Conservation (phyloP, 2,329 filamentous ascomycete genomes). For the Plectosphaerella plurivora region DNA sequence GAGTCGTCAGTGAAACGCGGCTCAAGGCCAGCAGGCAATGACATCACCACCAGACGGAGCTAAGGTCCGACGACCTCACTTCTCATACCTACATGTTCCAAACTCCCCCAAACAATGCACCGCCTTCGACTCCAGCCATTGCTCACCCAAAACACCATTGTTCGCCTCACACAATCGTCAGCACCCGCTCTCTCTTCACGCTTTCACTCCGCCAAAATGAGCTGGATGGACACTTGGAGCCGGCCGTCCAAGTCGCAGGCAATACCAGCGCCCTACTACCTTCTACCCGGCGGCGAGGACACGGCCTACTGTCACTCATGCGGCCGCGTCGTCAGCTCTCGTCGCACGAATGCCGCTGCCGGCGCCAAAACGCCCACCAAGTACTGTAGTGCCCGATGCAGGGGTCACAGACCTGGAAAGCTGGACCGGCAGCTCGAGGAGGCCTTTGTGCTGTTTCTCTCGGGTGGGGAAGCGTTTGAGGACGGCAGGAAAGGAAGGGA, state of each 20-base stretch:
- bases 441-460: constrained; percentile 35
- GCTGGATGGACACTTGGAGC: constrained; percentile 37
- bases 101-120: no score
- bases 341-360: constrained; percentile 20
- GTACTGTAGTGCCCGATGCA: constrained; percentile 54
- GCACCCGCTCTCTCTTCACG: not conserved
- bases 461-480: constrained; percentile 10
- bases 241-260: constrained; percentile 32
- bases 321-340: constrained; percentile 46
- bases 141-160: no score
- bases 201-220: constrained; percentile 22
- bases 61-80: no score
- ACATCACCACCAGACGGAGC: no score
- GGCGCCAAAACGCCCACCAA: constrained; percentile 31
- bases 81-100: no score
- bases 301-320: constrained; percentile 54
- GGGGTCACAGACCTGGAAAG: constrained; percentile 42
- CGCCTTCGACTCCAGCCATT: no score
- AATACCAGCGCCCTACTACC: constrained; percentile 49
- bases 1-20: no score
- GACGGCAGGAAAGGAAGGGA: not conserved
- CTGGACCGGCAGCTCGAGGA: constrained; percentile 48
- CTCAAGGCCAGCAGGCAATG: no score
- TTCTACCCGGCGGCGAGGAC: constrained; percentile 38
- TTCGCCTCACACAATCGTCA: no score